These are phyloP conservation scores for Picea engelmannii DNA, from an alignment of 83 land plant genomes.

Conservation along the genomic window DNA sequence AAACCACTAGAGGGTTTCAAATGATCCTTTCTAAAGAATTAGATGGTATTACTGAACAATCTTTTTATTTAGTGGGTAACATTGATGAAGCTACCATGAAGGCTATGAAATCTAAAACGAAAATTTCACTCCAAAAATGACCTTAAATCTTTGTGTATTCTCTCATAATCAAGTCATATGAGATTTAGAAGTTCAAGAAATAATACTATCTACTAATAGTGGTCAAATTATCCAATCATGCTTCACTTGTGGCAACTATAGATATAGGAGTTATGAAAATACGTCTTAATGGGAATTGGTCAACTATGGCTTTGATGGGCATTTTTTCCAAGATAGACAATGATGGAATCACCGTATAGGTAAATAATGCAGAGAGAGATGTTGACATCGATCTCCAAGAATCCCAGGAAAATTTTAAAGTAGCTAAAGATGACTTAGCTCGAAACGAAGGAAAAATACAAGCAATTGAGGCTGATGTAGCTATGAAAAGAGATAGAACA, in stretches of 20 bases:
- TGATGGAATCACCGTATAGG: background rate
- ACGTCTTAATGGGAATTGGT: background rate
- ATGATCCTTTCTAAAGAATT: no score
- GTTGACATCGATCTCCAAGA: background rate
- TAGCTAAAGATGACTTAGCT: no score
- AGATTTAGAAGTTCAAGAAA: conserved; percentile 6
- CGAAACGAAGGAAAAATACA: background rate
- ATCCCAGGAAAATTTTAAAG: background rate
- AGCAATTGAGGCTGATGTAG: background rate
- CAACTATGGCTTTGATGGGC: background rate
- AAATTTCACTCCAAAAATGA: background rate
- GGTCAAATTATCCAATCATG: conserved; percentile 12
- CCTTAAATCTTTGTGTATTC: background rate
- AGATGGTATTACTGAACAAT: background rate
- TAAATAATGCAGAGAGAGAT: background rate
- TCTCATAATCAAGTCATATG: background rate
- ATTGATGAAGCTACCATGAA: background rate
- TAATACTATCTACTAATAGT: background rate
- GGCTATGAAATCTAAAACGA: no score
- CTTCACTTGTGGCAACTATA: background rate
- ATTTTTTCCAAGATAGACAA: background rate
- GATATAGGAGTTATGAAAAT: background rate
- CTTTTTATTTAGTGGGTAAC: background rate
- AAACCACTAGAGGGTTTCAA: background rate
- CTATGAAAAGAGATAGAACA: background rate